A percentile compares a stretch with the other conserved stretches of the same genome.
These are phyloP conservation scores for Aspergillus tamarii DNA, from an alignment of 2,329 filamentous ascomycete genomes.

Conservation along the genomic window DNA sequence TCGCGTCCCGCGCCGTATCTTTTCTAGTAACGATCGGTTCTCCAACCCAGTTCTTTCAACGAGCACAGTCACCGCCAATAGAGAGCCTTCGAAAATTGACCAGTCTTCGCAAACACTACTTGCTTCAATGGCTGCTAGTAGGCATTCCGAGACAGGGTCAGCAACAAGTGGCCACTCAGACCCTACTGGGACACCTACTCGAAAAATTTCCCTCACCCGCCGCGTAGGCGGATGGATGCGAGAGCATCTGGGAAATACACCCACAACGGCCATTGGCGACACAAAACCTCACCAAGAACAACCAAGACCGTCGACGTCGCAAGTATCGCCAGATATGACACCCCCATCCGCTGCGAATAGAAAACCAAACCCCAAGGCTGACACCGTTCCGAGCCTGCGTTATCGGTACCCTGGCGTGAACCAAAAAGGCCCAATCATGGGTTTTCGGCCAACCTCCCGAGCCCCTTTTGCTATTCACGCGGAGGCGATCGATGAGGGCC, in stretches of 20 bases:
- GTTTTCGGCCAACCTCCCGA: constrained; percentile 64
- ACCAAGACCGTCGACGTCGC: neutral
- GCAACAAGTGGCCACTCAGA: constrained; percentile 26
- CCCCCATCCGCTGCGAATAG: constrained; percentile 52
- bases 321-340: neutral
- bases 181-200: constrained; percentile 23
- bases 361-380: constrained; percentile 54
- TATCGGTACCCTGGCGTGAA: constrained; percentile 73
- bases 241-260: constrained; percentile 63
- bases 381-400: constrained; percentile 16
- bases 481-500: constrained; percentile 61
- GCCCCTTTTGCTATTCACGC: constrained; percentile 62
- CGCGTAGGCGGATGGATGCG: constrained; percentile 69
- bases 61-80: constrained; percentile 40
- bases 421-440: constrained; percentile 73
- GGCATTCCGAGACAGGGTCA: constrained; percentile 24
- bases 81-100: constrained; percentile 25
- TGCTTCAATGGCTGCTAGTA: constrained; percentile 39
- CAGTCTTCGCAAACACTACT: constrained; percentile 39
- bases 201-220: constrained; percentile 48
- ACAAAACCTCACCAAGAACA: neutral
- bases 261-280: constrained; percentile 30
- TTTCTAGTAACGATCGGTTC: constrained; percentile 46
- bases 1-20: constrained; percentile 51
- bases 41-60: constrained; percentile 43